Percentiles rank a stretch among this genome's conserved stretches.
Evolutionary conservation across 2,329 filamentous ascomycete genomes (phyloP).

Genomic region (Botrytis fragariae): DNA sequence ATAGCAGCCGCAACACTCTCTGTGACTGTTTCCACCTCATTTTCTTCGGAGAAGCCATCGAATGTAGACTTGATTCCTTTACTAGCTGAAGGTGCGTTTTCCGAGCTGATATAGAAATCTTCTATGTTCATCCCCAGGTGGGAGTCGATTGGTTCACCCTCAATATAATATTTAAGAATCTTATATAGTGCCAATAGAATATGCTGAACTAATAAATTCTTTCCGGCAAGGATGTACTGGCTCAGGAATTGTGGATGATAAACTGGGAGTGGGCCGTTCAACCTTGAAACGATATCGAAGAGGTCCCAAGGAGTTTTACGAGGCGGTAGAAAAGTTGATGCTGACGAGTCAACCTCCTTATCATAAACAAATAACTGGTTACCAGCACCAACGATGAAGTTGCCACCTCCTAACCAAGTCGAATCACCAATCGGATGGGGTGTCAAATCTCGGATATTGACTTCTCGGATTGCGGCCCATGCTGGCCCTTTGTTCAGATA

Average conservation of each 20-base stretch:
- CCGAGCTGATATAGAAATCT: conserved; percentile 51
- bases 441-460: conserved; percentile 76
- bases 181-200: conserved; percentile 71
- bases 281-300: conserved; percentile 75
- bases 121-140: conserved; percentile 65
- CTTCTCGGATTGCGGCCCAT: conserved; percentile 82
- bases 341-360: conserved; percentile 63
- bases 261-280: conserved; percentile 84
- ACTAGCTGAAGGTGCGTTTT: conserved; percentile 27
- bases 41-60: conserved; percentile 49
- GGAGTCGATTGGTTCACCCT: conserved; percentile 77
- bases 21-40: conserved; percentile 63
- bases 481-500: conserved; percentile 86
- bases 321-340: conserved; percentile 31
- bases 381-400: conserved; percentile 82
- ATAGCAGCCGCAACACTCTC: conserved; percentile 68
- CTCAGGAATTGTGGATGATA: conserved; percentile 91
- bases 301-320: conserved; percentile 51
- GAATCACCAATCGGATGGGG: conserved; percentile 91
- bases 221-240: conserved; percentile 81
- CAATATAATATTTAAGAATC: conserved; percentile 76
- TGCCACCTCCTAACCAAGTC: conserved; percentile 82
- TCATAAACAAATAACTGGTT: conserved; percentile 89
- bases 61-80: conserved; percentile 42
- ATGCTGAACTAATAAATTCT: conserved; percentile 65